Evolutionary conservation across 352 stramenopile species (phyloP).

Genomic region (Pythium plurisporium): DNA sequence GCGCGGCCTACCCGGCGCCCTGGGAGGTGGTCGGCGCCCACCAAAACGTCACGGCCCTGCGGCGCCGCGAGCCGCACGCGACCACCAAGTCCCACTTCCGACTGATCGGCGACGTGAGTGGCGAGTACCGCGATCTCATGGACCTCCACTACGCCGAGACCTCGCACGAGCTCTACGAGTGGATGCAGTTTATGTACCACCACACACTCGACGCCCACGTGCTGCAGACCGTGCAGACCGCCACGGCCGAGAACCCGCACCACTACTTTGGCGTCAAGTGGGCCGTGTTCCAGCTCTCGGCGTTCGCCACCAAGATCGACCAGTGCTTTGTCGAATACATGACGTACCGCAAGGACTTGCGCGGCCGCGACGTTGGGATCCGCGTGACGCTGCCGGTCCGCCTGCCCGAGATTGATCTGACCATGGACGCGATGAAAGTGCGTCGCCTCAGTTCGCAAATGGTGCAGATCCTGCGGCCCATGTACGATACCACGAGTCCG

Average conservation of each 20-base stretch:
- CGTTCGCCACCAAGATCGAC: constrained; percentile 62
- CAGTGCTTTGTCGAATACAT: constrained; percentile 77
- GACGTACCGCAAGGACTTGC: constrained; percentile 53
- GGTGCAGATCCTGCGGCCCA: constrained; percentile 43
- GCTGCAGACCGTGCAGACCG: constrained; percentile 70
- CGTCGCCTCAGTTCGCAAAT: constrained; percentile 48
- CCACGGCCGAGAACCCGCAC: constrained; percentile 25
- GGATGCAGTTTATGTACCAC: constrained; percentile 66
- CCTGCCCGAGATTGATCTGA: constrained; percentile 51
- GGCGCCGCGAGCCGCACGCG: not conserved
- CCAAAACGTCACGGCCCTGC: constrained; percentile 7
- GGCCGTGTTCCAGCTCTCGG: constrained; percentile 53
- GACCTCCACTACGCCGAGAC: constrained; percentile 66
- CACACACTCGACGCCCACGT: constrained; percentile 62
- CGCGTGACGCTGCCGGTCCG: constrained; percentile 64
- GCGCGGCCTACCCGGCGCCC: not conserved
- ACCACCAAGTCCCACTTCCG: constrained; percentile 25
- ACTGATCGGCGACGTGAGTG: constrained; percentile 55
- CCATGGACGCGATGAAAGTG: constrained; percentile 45
- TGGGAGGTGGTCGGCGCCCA: constrained; percentile 15
- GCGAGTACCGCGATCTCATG: constrained; percentile 60
- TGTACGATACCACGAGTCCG: constrained; percentile 9
- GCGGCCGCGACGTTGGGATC: constrained; percentile 55
- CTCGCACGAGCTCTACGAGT: constrained; percentile 52
- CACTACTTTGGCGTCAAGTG: constrained; percentile 83